These are phyloP conservation scores for Mortierella sp. DNA, from an alignment of 371 early-diverging fungal genomes.

Conservation along the genomic window DNA sequence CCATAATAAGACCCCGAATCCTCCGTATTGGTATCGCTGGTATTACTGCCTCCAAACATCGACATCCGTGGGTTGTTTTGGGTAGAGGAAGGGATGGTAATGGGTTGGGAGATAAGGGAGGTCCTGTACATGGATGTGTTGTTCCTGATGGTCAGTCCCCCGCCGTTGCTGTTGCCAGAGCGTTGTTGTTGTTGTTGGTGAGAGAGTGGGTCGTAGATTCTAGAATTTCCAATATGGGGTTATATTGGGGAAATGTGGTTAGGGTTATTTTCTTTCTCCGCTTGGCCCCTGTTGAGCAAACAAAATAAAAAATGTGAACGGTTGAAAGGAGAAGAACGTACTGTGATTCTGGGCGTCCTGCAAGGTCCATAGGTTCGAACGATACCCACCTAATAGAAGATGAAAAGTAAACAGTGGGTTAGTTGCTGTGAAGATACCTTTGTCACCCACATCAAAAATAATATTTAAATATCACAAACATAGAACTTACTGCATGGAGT, in stretches of 20 bases:
- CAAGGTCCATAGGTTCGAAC: slow-evolving; percentile 39
- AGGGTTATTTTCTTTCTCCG: not conserved
- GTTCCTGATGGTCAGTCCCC: slow-evolving; percentile 40
- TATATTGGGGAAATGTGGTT: not conserved
- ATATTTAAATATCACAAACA: not conserved
- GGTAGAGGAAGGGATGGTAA: not conserved
- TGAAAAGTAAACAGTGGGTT: not conserved
- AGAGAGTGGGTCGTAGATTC: slow-evolving; percentile 32
- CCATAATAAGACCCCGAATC: slow-evolving; percentile 35
- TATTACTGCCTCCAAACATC: slow-evolving; percentile 38
- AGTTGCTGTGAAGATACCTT: not conserved
- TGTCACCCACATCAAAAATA: too few species aligned
- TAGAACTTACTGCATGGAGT: slow-evolving; percentile 50
- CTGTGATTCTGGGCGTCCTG: slow-evolving; percentile 43
- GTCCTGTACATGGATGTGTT: slow-evolving; percentile 39
- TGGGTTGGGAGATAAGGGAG: slow-evolving; percentile 15
- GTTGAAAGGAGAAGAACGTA: slow-evolving; percentile 4
- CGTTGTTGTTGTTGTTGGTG: not conserved
- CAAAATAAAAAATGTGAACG: not conserved
- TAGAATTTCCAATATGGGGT: not conserved
- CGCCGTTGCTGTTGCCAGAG: too few species aligned
- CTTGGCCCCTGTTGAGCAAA: not conserved
- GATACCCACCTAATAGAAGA: slow-evolving; percentile 43
- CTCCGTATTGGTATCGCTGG: slow-evolving; percentile 34
- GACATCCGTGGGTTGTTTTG: slow-evolving; percentile 19